These are phyloP conservation scores for Aspergillus awamori DNA, from an alignment of 2,329 filamentous ascomycete genomes.

Conservation along the genomic window DNA sequence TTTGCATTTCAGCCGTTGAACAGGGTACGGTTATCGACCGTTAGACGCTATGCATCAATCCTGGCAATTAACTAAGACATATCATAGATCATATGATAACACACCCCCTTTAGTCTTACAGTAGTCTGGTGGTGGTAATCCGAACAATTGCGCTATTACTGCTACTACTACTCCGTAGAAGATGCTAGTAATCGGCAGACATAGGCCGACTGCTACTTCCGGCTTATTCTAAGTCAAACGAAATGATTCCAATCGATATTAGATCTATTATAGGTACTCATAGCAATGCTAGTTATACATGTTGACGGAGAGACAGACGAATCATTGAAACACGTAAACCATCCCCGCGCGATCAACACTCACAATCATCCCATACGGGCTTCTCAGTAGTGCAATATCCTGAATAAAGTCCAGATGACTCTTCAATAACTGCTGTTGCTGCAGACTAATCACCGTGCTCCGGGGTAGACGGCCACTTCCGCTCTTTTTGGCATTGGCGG, in stretches of 20 bases:
- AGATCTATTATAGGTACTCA: neutral
- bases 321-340: slow-evolving; percentile 74
- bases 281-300: neutral
- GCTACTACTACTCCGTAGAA: too few relatives aligned
- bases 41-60: too few relatives aligned
- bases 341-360: slow-evolving; percentile 87
- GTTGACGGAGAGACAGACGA: neutral
- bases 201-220: neutral
- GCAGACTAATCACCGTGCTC: slow-evolving; percentile 80
- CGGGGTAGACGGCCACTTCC: slow-evolving; percentile 59
- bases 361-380: slow-evolving; percentile 89
- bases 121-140: too few relatives aligned
- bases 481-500: neutral
- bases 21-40: too few relatives aligned
- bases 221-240: too few relatives aligned
- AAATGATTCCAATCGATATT: neutral
- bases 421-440: slow-evolving; percentile 83
- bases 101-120: too few relatives aligned
- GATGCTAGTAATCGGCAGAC: neutral
- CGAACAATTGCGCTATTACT: too few relatives aligned
- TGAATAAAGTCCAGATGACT: slow-evolving; percentile 86
- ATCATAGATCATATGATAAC: too few relatives aligned
- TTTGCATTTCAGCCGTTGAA: too few relatives aligned
- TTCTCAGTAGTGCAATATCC: slow-evolving; percentile 85
- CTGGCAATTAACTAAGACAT: too few relatives aligned